Evolutionary conservation across 2,329 filamentous ascomycete species (phyloP), one percentile per base, ranked within the genome.

Genomic region (Aphanocladium album): DNA sequence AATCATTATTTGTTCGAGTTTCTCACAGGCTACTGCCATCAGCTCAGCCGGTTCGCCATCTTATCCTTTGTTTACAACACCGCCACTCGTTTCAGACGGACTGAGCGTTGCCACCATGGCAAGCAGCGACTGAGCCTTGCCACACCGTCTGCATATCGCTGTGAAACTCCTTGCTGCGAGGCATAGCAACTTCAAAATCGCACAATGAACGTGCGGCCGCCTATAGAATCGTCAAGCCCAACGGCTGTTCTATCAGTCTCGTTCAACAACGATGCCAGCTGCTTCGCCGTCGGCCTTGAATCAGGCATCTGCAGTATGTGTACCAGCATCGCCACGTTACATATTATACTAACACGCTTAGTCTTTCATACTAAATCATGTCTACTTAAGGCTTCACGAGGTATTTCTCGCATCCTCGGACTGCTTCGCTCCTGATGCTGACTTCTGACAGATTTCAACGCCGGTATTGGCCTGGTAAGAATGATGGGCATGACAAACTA

Each of bases 401-500:
- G 78, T 80, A 69, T 46, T 62, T 53, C n/a, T 49, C 19, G 16
- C n/a, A 60, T 17, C 27, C 21, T 37, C 27, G 16, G 27, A n/a
- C 12, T 17, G n/a, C 43, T 33, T 61, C 37, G 61, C 27, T 59
- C 54, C 25, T 14, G 27, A 25, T 27, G 50, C 57, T 60, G 19
- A 60, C 25, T 14, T 8, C 12, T 16, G 46, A 14, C 63, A 89
- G 88, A 90, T 68, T 91, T 92, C 77, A 90, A 89, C 71, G 90
- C 89, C 19, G 91, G 92, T 51, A 86, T 96, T 64, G 90, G 89
- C 45, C 80, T 91, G 45, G 90, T 89, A 27, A 88, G 92, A 73
- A 95, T 96, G 90, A 87, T 96, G 72, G 90, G 89, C 49, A 89
- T 87, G 66, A 87, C 90, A 57, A 93, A 93, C 76, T 96, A 93